A percentile compares a stretch with the other conserved stretches of the same genome.
Conservation (phyloP, 2,329 filamentous ascomycete genomes). For the Beauveria bassiana region DNA sequence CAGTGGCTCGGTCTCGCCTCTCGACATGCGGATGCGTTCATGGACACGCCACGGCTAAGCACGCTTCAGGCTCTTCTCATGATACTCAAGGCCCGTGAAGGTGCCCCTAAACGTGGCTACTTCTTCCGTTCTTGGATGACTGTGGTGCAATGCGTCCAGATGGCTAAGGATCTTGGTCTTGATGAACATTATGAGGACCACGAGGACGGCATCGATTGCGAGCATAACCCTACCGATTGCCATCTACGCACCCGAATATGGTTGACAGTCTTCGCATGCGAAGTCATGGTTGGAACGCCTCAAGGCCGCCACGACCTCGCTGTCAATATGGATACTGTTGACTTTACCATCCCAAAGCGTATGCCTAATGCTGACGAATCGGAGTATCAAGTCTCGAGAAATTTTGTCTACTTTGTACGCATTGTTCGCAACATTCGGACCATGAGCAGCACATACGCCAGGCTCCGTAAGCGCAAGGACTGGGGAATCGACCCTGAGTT, state of each 20-base stretch:
- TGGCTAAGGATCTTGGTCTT: slow-evolving; percentile 85
- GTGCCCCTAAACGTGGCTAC: slow-evolving; percentile 86
- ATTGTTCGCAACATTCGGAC: slow-evolving; percentile 70
- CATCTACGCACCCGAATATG: slow-evolving; percentile 79
- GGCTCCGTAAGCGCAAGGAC: slow-evolving; percentile 68
- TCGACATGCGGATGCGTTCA: slow-evolving; percentile 84
- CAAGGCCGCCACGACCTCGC: slow-evolving; percentile 80
- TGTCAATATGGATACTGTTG: slow-evolving; percentile 67
- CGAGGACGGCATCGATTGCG: slow-evolving; percentile 62
- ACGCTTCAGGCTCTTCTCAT: slow-evolving; percentile 87
- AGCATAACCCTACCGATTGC: slow-evolving; percentile 64
- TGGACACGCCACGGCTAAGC: slow-evolving; percentile 82
- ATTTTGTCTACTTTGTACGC: slow-evolving; percentile 74
- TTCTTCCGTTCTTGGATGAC: slow-evolving; percentile 98
- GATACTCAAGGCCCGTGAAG: slow-evolving; percentile 82
- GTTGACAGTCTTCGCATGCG: slow-evolving; percentile 79
- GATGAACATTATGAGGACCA: slow-evolving; percentile 82
- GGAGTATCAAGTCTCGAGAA: slow-evolving; percentile 71
- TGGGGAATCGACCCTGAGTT: slow-evolving; percentile 86
- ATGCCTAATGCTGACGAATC: slow-evolving; percentile 61
- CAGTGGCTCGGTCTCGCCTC: slow-evolving; percentile 90
- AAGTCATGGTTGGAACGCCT: slow-evolving; percentile 87
- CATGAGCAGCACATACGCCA: slow-evolving; percentile 68
- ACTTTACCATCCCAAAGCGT: slow-evolving; percentile 59
- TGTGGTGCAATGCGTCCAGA: slow-evolving; percentile 81